Conservation (phyloP, 108 stramenopile species). For the Heterococcus sp. region DNA sequence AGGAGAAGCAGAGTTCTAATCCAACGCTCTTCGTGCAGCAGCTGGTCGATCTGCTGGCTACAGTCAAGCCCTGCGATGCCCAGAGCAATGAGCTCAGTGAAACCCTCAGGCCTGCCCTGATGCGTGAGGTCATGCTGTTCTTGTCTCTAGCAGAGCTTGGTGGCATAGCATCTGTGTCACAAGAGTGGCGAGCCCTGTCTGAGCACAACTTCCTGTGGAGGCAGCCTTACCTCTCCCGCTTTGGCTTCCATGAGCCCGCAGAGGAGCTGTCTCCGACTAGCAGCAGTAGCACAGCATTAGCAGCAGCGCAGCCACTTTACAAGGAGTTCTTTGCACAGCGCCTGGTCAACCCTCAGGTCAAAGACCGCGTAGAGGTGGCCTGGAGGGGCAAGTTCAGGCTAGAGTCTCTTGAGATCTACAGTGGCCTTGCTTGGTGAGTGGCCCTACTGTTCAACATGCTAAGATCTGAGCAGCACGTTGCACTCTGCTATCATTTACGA, state of each 20-base stretch:
- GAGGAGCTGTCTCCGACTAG: not conserved
- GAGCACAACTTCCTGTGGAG: not conserved
- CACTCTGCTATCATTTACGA: too few relatives aligned
- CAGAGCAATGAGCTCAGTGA: too few relatives aligned
- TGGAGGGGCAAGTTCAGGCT: conserved; percentile 57
- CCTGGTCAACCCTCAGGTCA: conserved; percentile 20
- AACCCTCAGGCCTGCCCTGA: not conserved
- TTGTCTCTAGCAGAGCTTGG: not conserved
- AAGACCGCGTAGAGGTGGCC: conserved; percentile 51
- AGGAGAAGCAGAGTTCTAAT: too few relatives aligned
- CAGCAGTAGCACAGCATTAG: not conserved
- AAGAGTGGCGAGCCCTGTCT: not conserved
- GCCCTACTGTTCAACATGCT: conserved; percentile 53
- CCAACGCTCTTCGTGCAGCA: too few relatives aligned
- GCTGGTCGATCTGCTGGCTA: too few relatives aligned
- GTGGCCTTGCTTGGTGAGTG: conserved; percentile 53
- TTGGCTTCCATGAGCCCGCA: not conserved
- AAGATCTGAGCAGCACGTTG: too few relatives aligned
- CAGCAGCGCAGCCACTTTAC: not conserved
- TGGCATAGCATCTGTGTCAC: not conserved
- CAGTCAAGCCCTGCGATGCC: too few relatives aligned
- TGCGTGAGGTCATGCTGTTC: not conserved
- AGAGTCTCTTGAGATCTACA: conserved; percentile 50
- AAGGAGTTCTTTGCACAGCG: not conserved
- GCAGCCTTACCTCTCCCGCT: not conserved